These are phyloP conservation scores for Annulohypoxylon moriforme DNA, from an alignment of 495 filamentous ascomycete species.

Conservation along the genomic window DNA sequence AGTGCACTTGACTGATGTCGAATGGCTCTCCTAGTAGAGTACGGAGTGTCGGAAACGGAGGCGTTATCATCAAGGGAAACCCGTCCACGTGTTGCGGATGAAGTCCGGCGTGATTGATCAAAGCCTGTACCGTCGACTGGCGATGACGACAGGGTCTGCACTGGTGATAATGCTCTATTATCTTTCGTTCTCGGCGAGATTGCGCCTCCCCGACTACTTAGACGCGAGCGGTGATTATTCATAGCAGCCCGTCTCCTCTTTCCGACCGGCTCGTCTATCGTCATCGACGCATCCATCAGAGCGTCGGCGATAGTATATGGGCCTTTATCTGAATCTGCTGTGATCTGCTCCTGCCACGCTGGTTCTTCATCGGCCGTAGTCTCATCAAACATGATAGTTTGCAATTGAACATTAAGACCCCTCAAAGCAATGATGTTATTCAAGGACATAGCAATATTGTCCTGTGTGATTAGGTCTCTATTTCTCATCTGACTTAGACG, in stretches of 20 bases:
- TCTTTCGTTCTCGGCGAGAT: conserved; percentile 53
- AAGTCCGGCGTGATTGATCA: conserved; percentile 45
- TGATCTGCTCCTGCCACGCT: conserved; percentile 44
- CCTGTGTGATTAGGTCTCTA: conserved; percentile 59
- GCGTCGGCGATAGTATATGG: conserved; percentile 89
- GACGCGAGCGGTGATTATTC: conserved; percentile 62
- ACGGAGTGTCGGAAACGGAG: conserved; percentile 54
- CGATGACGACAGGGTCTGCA: conserved; percentile 37
- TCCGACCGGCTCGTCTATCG: conserved; percentile 76
- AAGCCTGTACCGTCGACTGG: conserved; percentile 40
- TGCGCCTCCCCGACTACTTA: conserved; percentile 54
- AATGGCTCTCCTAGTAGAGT: conserved; percentile 54
- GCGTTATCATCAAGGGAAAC: conserved; percentile 46
- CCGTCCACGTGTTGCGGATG: conserved; percentile 46
- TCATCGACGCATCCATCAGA: conserved; percentile 89
- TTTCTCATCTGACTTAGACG: conserved; percentile 77
- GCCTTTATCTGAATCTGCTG: conserved; percentile 51
- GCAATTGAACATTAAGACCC: conserved; percentile 76
- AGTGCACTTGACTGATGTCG: conserved; percentile 82
- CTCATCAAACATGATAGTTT: conserved; percentile 93
- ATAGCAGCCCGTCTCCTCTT: conserved; percentile 67
- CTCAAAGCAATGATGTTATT: conserved; percentile 78
- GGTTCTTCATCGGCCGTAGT: conserved; percentile 61
- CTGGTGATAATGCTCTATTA: conserved; percentile 47
- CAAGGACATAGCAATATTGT: conserved; percentile 59